Percentiles rank a stretch among this genome's conserved stretches.
Conservation (phyloP, 176 grass and related monocot genomes). For the Pontederia crassipes region DNA sequence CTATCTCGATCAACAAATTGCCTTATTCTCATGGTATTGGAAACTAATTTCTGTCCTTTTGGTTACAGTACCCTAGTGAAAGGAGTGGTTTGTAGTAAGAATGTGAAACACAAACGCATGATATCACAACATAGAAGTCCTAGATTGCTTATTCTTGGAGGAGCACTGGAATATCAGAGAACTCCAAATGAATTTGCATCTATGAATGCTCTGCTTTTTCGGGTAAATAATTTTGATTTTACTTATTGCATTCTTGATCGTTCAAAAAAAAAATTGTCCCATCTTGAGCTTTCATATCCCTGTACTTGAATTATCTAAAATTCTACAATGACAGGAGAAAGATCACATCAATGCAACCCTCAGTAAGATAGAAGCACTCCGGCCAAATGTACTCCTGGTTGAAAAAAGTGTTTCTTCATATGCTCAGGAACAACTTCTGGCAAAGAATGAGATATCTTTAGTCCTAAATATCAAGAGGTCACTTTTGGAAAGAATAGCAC, state of each 20-base stretch:
- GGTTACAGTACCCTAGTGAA: constrained; percentile 58
- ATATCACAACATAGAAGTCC: constrained; percentile 55
- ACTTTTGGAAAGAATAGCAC: constrained; percentile 76
- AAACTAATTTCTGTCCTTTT: constrained; percentile 37
- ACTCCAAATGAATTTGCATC: constrained; percentile 68
- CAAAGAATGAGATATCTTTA: constrained; percentile 69
- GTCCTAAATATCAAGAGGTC: constrained; percentile 83
- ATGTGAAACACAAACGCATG: constrained; percentile 93
- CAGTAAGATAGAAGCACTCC: constrained; percentile 53
- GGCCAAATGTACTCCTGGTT: constrained; percentile 73
- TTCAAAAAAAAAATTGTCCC: not conserved
- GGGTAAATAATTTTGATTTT: constrained; percentile 25
- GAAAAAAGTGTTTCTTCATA: constrained; percentile 86
- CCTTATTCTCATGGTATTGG: constrained; percentile 10
- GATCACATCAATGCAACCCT: constrained; percentile 47
- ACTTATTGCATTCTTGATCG: too few relatives aligned
- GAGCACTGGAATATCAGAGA: constrained; percentile 77
- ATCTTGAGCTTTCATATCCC: constrained; percentile 10
- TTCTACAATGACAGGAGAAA: constrained; percentile 51
- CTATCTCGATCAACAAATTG: not conserved
- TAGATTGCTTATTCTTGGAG: constrained; percentile 82
- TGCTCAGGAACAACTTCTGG: constrained; percentile 61
- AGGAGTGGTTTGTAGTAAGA: constrained; percentile 92
- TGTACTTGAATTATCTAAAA: not conserved
- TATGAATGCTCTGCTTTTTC: constrained; percentile 62